phyloP scores from a whole-genome alignment of 495 filamentous ascomycete species.

The Hyaloscypha variabilis region DNA sequence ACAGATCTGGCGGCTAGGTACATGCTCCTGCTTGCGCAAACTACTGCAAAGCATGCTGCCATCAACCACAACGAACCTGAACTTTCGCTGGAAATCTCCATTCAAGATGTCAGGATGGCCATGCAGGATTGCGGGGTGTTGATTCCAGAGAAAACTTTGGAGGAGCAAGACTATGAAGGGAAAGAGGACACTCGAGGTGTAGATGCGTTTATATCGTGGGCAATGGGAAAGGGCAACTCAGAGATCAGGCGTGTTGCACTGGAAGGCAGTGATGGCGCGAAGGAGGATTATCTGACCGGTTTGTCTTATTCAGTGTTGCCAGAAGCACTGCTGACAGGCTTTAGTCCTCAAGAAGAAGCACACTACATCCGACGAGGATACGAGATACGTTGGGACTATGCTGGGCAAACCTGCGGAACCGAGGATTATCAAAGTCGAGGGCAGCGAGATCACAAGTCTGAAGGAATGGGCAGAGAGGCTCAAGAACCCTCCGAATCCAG shows the following conservation, averaged over 20 bases:
- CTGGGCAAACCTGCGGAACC: conserved; percentile 72
- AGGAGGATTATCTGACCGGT: conserved; percentile 76
- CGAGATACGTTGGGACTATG: conserved; percentile 77
- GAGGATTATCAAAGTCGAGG: conserved; percentile 69
- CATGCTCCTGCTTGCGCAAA: conserved; percentile 65
- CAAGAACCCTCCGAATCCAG: conserved; percentile 28
- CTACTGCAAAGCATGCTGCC: conserved; percentile 61
- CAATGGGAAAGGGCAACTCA: conserved; percentile 62
- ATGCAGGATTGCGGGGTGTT: conserved; percentile 75
- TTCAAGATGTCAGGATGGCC: conserved; percentile 83
- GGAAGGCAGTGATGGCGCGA: conserved; percentile 48
- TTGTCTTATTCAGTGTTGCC: not conserved
- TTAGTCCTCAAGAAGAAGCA: conserved; percentile 79
- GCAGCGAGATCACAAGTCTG: conserved; percentile 66
- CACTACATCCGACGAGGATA: conserved; percentile 80
- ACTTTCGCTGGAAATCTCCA: conserved; percentile 36
- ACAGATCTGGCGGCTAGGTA: conserved; percentile 77
- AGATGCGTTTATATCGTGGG: conserved; percentile 74
- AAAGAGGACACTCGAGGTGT: conserved; percentile 76
- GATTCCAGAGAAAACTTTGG: conserved; percentile 53
- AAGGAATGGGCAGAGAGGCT: conserved; percentile 59
- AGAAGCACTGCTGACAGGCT: conserved; percentile 17
- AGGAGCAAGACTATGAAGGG: conserved; percentile 40
- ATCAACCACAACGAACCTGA: conserved; percentile 45
- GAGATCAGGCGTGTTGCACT: conserved; percentile 74